A percentile compares a stretch with the other conserved stretches of the same genome.
Conservation (phyloP, 202 grass and related monocot species). For the Sporobolus alterniflorus region DNA sequence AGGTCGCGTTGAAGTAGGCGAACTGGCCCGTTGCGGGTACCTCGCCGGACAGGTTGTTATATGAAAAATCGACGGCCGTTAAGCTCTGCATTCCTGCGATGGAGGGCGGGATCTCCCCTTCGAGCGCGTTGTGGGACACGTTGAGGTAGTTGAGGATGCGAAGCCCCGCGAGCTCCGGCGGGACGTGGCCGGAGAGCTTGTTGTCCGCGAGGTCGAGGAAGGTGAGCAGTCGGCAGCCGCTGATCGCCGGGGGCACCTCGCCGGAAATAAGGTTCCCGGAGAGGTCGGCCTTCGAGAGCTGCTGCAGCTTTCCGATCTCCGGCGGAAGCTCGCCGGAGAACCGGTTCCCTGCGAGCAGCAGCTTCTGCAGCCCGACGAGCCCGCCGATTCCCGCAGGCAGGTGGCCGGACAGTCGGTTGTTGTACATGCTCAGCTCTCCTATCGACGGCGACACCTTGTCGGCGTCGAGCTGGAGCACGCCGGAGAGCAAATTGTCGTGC, state of each 20-base stretch:
- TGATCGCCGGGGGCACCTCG: slow-evolving; percentile 61
- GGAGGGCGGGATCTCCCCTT: slow-evolving; percentile 62
- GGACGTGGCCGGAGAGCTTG: slow-evolving; percentile 68
- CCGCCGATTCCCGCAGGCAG: slow-evolving; percentile 68
- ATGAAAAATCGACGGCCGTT: slow-evolving; percentile 89
- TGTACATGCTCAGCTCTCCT: slow-evolving; percentile 74
- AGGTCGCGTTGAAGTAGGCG: slow-evolving; percentile 90
- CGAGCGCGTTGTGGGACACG: slow-evolving; percentile 72
- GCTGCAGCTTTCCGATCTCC: slow-evolving; percentile 64
- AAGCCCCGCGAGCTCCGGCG: slow-evolving; percentile 50
- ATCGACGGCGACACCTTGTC: slow-evolving; percentile 60
- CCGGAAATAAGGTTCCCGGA: slow-evolving; percentile 66
- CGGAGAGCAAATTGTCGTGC: slow-evolving; percentile 87
- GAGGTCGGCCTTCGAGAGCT: slow-evolving; percentile 84
- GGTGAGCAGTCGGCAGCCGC: slow-evolving; percentile 65
- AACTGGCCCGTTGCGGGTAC: slow-evolving; percentile 83
- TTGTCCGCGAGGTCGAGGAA: slow-evolving; percentile 84
- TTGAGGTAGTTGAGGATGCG: slow-evolving; percentile 95
- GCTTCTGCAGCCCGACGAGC: slow-evolving; percentile 80
- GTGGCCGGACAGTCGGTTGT: slow-evolving; percentile 63
- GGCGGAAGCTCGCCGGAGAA: slow-evolving; percentile 63
- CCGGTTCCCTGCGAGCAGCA: slow-evolving; percentile 69
- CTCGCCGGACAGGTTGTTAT: slow-evolving; percentile 79
- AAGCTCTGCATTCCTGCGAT: slow-evolving; percentile 95
- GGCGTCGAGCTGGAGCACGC: slow-evolving; percentile 55